Base-by-base conservation (phyloP, 2,329 filamentous ascomycete species). In the Penicillium sp. region DNA sequence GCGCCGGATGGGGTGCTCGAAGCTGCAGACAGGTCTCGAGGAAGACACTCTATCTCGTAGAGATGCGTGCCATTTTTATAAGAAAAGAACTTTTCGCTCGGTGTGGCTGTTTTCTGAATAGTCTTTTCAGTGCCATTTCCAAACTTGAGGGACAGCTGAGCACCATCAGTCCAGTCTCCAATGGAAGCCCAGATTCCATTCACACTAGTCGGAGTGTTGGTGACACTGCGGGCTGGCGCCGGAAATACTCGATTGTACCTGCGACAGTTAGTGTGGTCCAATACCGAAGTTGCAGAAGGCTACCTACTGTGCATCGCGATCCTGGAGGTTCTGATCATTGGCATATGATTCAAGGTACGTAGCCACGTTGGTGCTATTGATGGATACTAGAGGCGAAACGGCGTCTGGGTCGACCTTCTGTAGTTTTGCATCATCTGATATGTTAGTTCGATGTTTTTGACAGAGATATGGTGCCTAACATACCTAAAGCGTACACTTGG, bases 341-440 rank as follows among this genome's bases (percentile, higher is more conserved):
- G 79, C 76, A 67, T 77, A 78, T 2, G 80, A 73, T 41, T 79
- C 72, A 15, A 71, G 53, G 47, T 60, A 82, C 0, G 75, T 75
- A 6, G 76, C 76, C 3, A 80, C 82, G 43, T 84, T 76, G 44
- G 79, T 69, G n/a, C 81, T 84, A 63, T 87, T 83, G 67, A 87
- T 86, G 57, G 79, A 69, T 1, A 73, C 71, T 34, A 87, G 76
- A 1, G 81, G 75, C 0, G 81, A 82, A 2, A 82, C 76, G 6
- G 68, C 69, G 59, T 76, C 49, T 13, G 61, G 50, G 11, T 61
- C 64, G 46, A 23, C 27, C 19, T 58, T 43, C n/a, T 60, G 58
- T 10, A 60, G 23, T 34, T 61, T 63, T 15, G 61, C 59, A 47
- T 62, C 62, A 54, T 40, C 61, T 68, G 36, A 60, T 4, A 34